Evolutionary conservation across 495 filamentous ascomycete genomes (phyloP).

Genomic region (Haplographium delicatum): DNA sequence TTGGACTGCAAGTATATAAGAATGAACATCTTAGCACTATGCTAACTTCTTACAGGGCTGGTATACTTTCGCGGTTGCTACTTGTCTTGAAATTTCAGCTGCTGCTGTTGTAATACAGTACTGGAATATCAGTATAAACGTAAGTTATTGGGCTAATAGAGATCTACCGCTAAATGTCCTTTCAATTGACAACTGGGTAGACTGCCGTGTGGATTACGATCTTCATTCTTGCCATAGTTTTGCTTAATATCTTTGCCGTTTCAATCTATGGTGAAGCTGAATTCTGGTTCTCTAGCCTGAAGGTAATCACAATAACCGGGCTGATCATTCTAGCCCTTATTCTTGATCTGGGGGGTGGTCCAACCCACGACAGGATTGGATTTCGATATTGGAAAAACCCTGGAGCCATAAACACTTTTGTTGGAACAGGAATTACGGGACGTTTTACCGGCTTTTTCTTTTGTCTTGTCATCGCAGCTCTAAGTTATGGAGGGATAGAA

Average conservation of each 20-base stretch:
- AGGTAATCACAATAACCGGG: conserved; percentile 49
- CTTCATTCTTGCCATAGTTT: conserved; percentile 49
- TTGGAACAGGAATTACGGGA: conserved; percentile 47
- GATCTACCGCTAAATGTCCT: conserved; percentile 36
- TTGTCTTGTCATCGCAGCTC: conserved; percentile 46
- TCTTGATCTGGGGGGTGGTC: conserved; percentile 54
- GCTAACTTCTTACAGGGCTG: no score
- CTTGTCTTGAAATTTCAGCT: no score
- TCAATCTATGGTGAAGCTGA: conserved; percentile 52
- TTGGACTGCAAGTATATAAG: no score
- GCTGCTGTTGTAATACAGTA: no score
- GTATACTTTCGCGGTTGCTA: no score
- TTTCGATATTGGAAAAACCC: conserved; percentile 65
- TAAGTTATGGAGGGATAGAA: conserved; percentile 78
- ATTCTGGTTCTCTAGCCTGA: conserved; percentile 56
- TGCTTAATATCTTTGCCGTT: conserved; percentile 48
- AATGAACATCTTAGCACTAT: no score
- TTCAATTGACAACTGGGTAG: conserved; percentile 36
- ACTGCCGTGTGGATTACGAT: conserved; percentile 49
- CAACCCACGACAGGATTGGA: conserved; percentile 40
- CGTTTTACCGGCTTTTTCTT: conserved; percentile 30
- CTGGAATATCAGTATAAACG: no score
- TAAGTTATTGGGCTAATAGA: conserved; percentile 37
- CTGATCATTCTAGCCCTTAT: conserved; percentile 47
- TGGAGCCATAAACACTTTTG: conserved; percentile 60